Conservation (phyloP, 1,139 yeast genomes). For the Yamadazyma epiphylla region DNA sequence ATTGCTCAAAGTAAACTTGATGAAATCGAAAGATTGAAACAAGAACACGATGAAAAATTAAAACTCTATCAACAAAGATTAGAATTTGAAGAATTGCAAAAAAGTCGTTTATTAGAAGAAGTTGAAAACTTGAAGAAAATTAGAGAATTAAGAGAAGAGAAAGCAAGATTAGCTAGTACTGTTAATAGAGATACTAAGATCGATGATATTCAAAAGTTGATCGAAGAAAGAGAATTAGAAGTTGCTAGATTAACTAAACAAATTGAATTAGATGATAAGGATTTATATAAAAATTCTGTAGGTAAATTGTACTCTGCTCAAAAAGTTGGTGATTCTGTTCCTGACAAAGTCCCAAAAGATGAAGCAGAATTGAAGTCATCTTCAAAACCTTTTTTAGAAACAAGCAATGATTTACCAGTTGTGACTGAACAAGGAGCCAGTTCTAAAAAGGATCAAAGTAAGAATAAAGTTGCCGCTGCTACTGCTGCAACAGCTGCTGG, state of each 20-base stretch:
- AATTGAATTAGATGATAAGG: conserved; percentile 30
- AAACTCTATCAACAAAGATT: conserved; percentile 27
- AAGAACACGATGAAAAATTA: conserved; percentile 30
- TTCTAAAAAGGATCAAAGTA: conserved; percentile 3
- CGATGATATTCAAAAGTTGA: conserved; percentile 30
- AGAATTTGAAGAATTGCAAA: conserved; percentile 35
- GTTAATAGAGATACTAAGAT: conserved; percentile 21
- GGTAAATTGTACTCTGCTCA: conserved; percentile 14
- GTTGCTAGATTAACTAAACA: conserved; percentile 31
- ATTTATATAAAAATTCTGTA: conserved; percentile 14
- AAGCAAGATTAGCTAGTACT: conserved; percentile 28
- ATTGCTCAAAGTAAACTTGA: conserved; percentile 30
- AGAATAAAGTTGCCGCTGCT: conserved; percentile 4
- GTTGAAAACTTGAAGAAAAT: conserved; percentile 38
- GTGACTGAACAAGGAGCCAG: conserved; percentile 11
- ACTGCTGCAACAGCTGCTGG: conserved; percentile 7
- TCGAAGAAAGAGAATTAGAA: conserved; percentile 34
- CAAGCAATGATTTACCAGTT: conserved; percentile 21
- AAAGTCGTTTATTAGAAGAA: conserved; percentile 32
- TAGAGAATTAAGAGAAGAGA: conserved; percentile 36
- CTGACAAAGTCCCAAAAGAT: conserved; percentile 14
- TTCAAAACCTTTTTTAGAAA: conserved; percentile 16
- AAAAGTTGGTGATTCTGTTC: conserved; percentile 12
- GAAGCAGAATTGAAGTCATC: conserved; percentile 8
- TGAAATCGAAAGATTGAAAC: conserved; percentile 32